These are phyloP conservation scores for Mucor sp. DNA, from an alignment of 371 early-diverging fungal species.

Conservation along the genomic window DNA sequence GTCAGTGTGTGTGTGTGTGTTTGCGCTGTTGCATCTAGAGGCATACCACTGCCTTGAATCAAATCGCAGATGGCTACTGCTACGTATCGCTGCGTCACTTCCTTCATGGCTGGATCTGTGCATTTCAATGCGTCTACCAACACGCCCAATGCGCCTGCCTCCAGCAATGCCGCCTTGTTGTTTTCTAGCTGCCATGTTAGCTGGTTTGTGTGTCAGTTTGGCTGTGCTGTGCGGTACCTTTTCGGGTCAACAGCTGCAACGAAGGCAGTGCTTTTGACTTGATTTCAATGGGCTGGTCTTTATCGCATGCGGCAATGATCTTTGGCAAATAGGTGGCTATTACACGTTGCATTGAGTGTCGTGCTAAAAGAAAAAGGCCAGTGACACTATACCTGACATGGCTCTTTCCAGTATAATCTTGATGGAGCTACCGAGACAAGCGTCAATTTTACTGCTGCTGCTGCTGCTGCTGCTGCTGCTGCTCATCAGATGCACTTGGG, in stretches of 20 bases:
- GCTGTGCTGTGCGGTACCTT: slow-evolving; percentile 44
- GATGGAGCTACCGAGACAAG: slow-evolving; percentile 44
- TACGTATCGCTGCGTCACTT: slow-evolving; percentile 66
- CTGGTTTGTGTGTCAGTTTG: not conserved
- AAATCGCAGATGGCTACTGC: slow-evolving; percentile 74
- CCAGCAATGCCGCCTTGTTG: slow-evolving; percentile 58
- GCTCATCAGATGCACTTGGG: too few species aligned
- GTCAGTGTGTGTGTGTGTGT: not conserved
- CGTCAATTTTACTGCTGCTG: not conserved
- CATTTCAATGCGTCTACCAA: slow-evolving; percentile 63
- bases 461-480: too few species aligned
- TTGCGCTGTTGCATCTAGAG: not conserved
- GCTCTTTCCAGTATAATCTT: slow-evolving; percentile 71
- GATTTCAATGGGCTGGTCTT: slow-evolving; percentile 48
- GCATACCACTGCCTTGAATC: slow-evolving; percentile 63
- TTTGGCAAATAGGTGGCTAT: slow-evolving; percentile 42
- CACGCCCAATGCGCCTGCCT: slow-evolving; percentile 62
- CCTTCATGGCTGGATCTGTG: slow-evolving; percentile 53
- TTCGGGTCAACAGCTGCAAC: slow-evolving; percentile 70
- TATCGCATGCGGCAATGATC: slow-evolving; percentile 53
- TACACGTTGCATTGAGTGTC: not conserved
- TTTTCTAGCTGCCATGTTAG: slow-evolving; percentile 43
- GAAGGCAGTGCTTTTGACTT: slow-evolving; percentile 65
- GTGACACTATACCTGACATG: slow-evolving; percentile 52
- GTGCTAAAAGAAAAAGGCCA: too few species aligned